Conservation (phyloP, 805 yeast genomes). For the Torulaspora maleeae region DNA sequence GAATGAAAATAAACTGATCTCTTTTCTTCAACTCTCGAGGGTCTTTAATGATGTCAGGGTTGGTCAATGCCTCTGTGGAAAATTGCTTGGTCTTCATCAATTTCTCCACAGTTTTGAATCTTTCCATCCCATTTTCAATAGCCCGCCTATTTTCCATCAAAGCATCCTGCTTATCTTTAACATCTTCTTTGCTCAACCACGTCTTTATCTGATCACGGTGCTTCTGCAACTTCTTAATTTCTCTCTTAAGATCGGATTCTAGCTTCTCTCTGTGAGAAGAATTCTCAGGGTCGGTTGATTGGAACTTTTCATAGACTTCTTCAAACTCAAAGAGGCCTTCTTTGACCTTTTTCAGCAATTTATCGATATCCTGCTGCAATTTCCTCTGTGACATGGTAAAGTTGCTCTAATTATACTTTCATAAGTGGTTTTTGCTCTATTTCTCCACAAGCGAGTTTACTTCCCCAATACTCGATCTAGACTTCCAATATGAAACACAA, state of each 20-base stretch:
- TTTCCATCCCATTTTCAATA: conserved; percentile 83
- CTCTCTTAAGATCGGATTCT: conserved; percentile 88
- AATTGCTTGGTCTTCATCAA: conserved; percentile 91
- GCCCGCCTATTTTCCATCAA: conserved; percentile 69
- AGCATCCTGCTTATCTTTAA: conserved; percentile 75
- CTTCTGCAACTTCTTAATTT: conserved; percentile 89
- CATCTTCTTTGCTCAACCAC: conserved; percentile 88
- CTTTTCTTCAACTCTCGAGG: conserved; percentile 77
- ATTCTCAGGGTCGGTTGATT: conserved; percentile 58
- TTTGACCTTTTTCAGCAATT: conserved; percentile 83
- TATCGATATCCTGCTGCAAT: conserved; percentile 73
- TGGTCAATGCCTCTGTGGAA: conserved; percentile 84
- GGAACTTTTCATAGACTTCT: conserved; percentile 77
- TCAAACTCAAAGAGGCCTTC: conserved; percentile 90
- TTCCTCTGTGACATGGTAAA: conserved; percentile 44
- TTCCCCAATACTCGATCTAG: background rate
- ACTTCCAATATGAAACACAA: background rate
- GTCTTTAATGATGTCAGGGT: conserved; percentile 56
- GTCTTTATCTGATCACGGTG: conserved; percentile 91
- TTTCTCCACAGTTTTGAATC: conserved; percentile 91
- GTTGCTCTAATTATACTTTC: background rate
- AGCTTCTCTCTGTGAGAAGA: conserved; percentile 89
- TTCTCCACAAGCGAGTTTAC: background rate
- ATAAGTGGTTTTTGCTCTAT: background rate
- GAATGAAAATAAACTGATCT: conserved; percentile 66